phyloP scores from a whole-genome alignment of 306 rosid genomes.

The Ochetophila trinervis region DNA sequence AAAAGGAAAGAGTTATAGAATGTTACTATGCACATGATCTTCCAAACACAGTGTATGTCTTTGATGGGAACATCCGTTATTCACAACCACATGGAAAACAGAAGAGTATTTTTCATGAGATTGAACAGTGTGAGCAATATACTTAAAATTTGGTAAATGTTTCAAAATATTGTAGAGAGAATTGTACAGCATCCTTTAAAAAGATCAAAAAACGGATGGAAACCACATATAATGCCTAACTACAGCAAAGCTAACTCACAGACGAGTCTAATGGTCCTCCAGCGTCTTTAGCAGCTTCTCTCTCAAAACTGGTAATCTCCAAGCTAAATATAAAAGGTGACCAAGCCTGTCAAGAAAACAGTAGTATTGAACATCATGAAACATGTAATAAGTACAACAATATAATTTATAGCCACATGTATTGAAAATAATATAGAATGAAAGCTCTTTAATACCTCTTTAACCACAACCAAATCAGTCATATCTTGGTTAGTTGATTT shows the following conservation, averaged over 20 bases:
- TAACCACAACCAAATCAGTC: conserved; percentile 41
- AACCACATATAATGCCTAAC: conserved; percentile 15
- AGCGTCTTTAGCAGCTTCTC: conserved; percentile 30
- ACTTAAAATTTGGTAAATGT: background rate
- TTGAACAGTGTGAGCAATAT: too few relatives aligned
- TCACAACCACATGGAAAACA: background rate
- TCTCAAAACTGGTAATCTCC: conserved; percentile 33
- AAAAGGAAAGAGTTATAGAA: background rate
- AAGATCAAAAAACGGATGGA: background rate
- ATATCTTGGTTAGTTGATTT: conserved; percentile 22
- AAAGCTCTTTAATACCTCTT: conserved; percentile 51
- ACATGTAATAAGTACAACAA: background rate
- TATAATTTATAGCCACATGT: background rate
- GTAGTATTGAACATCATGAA: background rate
- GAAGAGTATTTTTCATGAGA: background rate
- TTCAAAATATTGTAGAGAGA: background rate
- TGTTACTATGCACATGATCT: background rate
- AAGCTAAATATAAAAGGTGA: conserved; percentile 45
- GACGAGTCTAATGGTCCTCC: conserved; percentile 49
- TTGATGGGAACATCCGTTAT: background rate
- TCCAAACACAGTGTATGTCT: background rate
- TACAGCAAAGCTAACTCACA: conserved; percentile 57
- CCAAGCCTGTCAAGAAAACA: conserved; percentile 56
- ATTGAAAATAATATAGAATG: background rate
- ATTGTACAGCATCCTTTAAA: background rate